Evolutionary conservation across 352 stramenopile genomes (phyloP), one percentile per base, ranked within the genome.

Genomic region (Sclerospora graminicola): DNA sequence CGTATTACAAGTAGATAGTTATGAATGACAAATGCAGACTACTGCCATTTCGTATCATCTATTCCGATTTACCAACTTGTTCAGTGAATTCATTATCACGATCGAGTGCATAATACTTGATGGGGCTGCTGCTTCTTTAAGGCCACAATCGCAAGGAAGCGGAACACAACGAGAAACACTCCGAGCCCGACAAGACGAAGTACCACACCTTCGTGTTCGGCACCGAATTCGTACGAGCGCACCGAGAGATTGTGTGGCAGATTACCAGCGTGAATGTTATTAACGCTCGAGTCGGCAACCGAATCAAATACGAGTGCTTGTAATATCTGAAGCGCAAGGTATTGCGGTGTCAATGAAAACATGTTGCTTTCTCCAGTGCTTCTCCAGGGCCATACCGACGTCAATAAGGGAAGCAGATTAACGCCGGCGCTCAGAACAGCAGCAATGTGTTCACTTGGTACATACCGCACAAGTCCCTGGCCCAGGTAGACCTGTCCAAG

Each of bases 331-430:
- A 66, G 45, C 20, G 38, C 51, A 50, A 51, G 45, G 14, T 35
- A 21, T 37, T 61, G 56, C 14, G 56, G 56, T 1, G 23, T 54
- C 33, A 54, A n/a, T n/a, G 55, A 30, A 7, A 30, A 24, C 32
- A 57, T 18, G 7, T 7, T 51, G 36, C 45, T 30, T 21, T 48
- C 21, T 31, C 30, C 34, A 30, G 28, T 56, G 14, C 19, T 37
- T 14, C 40, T 60, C 51, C 45, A 56, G 9, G 27, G 45, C 38
- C 46, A 54, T 6, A 56, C 35, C 13, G 52, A 54, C 16, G 41
- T 31, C 14, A 61, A 4, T 34, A 61, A 19, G n/a, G 57, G 44
- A 16, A 66, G 33, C n/a, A 61, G 15, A 49, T 66, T 66, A 34
- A 55, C 21, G 4, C 37, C 47, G 35, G 26, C 40, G 7, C 32